phyloP scores from a whole-genome alignment of 1,139 yeast species.

The Spencermartinsiella ligniputridi region DNA sequence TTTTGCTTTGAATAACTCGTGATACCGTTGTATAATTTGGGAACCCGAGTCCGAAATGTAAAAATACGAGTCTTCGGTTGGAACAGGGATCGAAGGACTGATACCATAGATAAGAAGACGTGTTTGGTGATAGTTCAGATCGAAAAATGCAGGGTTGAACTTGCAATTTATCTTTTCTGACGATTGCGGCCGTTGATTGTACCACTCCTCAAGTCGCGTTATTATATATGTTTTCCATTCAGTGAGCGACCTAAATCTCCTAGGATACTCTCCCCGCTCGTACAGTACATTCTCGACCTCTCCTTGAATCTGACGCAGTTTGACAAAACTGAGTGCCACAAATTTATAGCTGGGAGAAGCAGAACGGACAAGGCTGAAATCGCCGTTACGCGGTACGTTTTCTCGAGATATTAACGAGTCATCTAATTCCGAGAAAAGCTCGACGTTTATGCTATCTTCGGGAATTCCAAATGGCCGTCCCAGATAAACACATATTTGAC shows the following conservation, averaged over 20 bases:
- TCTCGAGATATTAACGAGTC: slow-evolving; percentile 50
- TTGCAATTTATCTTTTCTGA: slow-evolving; percentile 64
- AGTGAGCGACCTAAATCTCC: slow-evolving; percentile 49
- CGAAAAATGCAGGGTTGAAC: slow-evolving; percentile 65
- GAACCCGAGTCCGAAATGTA: slow-evolving; percentile 62
- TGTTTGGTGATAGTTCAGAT: slow-evolving; percentile 73
- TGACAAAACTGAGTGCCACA: slow-evolving; percentile 61
- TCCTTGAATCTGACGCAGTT: slow-evolving; percentile 68
- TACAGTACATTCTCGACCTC: slow-evolving; percentile 70
- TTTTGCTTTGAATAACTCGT: slow-evolving; percentile 50
- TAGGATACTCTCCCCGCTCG: slow-evolving; percentile 66
- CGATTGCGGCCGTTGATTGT: slow-evolving; percentile 50
- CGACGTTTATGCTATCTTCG: slow-evolving; percentile 58
- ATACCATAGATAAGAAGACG: slow-evolving; percentile 69
- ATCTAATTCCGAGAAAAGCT: slow-evolving; percentile 69
- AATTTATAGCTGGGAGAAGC: slow-evolving; percentile 55
- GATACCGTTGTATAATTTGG: slow-evolving; percentile 61
- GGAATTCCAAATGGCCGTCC: slow-evolving; percentile 74
- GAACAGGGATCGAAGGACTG: slow-evolving; percentile 60
- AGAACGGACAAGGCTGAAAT: slow-evolving; percentile 14
- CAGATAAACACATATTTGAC: slow-evolving; percentile 69
- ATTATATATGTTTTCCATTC: slow-evolving; percentile 59
- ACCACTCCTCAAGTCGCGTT: slow-evolving; percentile 59
- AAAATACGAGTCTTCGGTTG: slow-evolving; percentile 50
- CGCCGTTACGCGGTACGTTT: slow-evolving; percentile 28